A percentile compares a stretch with the other conserved stretches of the same genome.
These are phyloP conservation scores for Buxus sempervirens DNA, from an alignment of 164 flowering plant species.

Conservation along the genomic window DNA sequence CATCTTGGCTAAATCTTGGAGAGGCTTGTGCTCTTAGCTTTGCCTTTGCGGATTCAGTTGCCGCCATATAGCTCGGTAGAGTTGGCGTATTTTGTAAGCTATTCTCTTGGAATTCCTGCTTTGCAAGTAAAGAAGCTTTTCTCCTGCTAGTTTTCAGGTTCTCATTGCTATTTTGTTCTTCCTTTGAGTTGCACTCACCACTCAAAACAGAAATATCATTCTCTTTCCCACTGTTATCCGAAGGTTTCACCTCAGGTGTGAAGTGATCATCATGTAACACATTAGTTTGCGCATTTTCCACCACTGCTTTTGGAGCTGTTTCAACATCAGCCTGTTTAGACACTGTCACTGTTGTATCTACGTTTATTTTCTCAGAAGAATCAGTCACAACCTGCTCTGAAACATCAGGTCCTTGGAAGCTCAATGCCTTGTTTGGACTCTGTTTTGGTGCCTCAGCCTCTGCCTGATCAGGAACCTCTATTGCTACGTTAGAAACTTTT, in stretches of 20 bases:
- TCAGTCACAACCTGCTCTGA: constrained; percentile 13
- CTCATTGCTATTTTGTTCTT: constrained; percentile 40
- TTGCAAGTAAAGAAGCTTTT: constrained; percentile 53
- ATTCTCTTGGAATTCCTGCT: constrained; percentile 63
- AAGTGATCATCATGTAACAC: constrained; percentile 19
- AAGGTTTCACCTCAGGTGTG: constrained; percentile 26
- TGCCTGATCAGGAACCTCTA: constrained; percentile 32
- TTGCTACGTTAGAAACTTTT: constrained; percentile 49
- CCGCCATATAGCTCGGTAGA: constrained; percentile 90
- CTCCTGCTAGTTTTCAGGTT: constrained; percentile 43
- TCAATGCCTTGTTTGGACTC: constrained; percentile 26
- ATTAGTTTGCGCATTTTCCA: constrained; percentile 15
- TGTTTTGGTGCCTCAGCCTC: constrained; percentile 43
- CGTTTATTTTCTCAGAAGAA: constrained; percentile 34
- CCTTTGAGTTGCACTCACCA: constrained; percentile 40
- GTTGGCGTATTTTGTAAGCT: constrained; percentile 54
- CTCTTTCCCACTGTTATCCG: constrained; percentile 38
- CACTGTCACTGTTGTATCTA: constrained; percentile 19
- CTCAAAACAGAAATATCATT: constrained; percentile 28
- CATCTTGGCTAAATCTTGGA: constrained; percentile 42
- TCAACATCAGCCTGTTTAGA: constrained; percentile 27
- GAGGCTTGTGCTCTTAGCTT: constrained; percentile 65
- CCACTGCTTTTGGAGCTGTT: constrained; percentile 17
- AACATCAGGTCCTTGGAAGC: constrained; percentile 22
- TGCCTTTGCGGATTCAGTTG: constrained; percentile 83